Percentiles rank a stretch among this genome's conserved stretches.
Evolutionary conservation across 148 eudicot genomes (phyloP).

Genomic region (Silene conica): DNA sequence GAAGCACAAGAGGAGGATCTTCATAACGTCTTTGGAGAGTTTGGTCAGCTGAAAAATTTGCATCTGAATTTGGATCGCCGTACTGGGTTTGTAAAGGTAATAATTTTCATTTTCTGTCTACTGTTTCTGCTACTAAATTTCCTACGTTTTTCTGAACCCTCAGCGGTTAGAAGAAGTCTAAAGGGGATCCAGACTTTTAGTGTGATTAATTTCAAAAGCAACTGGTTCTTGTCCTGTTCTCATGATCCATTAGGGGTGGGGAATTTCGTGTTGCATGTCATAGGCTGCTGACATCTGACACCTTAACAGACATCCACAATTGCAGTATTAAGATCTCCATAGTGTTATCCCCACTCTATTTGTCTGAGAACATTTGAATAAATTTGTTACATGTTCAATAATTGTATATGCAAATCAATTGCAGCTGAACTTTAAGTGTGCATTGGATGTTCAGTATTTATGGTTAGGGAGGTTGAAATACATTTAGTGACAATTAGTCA

Average conservation of each 20-base stretch:
- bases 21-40: constrained; percentile 75
- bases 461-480: not conserved
- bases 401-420: not conserved
- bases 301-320: too few relatives aligned
- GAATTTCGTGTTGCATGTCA: too few relatives aligned
- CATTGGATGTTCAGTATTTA: not conserved
- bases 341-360: too few relatives aligned
- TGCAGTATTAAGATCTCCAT: too few relatives aligned
- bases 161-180: too few relatives aligned
- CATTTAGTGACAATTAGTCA: not conserved
- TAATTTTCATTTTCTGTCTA: not conserved
- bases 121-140: not conserved
- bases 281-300: too few relatives aligned
- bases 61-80: constrained; percentile 97
- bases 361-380: not conserved
- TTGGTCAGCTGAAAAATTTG: constrained; percentile 76
- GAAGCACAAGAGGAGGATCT: constrained; percentile 92
- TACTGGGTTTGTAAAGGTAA: constrained; percentile 92
- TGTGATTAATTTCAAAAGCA: too few relatives aligned
- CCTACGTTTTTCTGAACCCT: too few relatives aligned
- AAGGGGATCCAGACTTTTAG: too few relatives aligned
- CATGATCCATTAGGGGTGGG: too few relatives aligned
- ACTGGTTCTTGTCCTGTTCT: too few relatives aligned
- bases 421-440: not conserved
- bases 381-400: not conserved